These are phyloP conservation scores for Salicornia ramosissima DNA, from an alignment of 148 eudicot species.

Conservation along the genomic window DNA sequence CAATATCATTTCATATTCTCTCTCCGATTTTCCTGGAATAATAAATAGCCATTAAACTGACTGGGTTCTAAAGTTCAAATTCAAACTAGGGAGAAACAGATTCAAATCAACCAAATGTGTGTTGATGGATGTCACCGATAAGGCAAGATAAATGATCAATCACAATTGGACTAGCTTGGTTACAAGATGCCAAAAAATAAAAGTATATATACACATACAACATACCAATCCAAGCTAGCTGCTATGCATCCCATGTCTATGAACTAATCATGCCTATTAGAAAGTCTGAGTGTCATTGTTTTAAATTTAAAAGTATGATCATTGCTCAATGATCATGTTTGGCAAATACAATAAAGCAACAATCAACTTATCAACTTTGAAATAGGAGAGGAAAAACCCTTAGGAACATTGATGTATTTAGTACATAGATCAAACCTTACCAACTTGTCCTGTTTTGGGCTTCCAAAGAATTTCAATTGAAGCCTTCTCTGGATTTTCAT, in stretches of 20 bases:
- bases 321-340: no score
- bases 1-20: slow-evolving; percentile 81
- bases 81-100: background rate
- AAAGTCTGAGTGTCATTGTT: no score
- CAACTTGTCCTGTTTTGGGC: slow-evolving; percentile 85
- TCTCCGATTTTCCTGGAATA: slow-evolving; percentile 67
- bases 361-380: no score
- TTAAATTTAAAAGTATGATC: no score
- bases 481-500: slow-evolving; percentile 94
- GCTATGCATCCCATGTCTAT: background rate
- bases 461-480: slow-evolving; percentile 89
- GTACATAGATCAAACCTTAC: slow-evolving; percentile 32
- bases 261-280: background rate
- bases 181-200: background rate
- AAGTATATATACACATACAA: background rate
- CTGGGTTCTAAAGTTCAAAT: background rate
- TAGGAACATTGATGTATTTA: background rate
- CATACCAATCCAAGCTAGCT: background rate
- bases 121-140: background rate
- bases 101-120: background rate
- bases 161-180: background rate
- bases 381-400: background rate
- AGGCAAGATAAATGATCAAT: background rate
- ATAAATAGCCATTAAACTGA: slow-evolving; percentile 8
- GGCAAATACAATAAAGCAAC: no score